Base-by-base conservation (phyloP, 2,329 filamentous ascomycete genomes). In the Cladophialophora immunda region DNA sequence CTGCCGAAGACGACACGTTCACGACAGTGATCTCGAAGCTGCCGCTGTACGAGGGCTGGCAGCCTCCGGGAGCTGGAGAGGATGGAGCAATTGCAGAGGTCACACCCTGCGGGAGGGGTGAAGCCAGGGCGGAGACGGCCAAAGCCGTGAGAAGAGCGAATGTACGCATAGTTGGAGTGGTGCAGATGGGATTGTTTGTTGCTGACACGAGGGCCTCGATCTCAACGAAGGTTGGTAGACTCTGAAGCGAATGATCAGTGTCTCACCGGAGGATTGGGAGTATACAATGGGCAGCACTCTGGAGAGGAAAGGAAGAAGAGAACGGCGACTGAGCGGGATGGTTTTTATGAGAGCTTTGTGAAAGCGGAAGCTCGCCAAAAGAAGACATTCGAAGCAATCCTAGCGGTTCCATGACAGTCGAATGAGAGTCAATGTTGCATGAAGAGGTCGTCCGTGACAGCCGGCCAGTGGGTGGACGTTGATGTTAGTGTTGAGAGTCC, bases 11-110 rank as follows among this genome's bases (percentile, higher is more conserved):
- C 25, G 65, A 71, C n/a, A 75, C 70, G 62, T 74, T 75, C 11
- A 71, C 67, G n/a, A 71, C 70, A 29, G 69, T 70, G 47, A 75
- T 70, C 32, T 66, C 58, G 56, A 74, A 74, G 41, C 53, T 69
- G 27, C 73, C 72, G 19, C 47, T 19, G 11, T 57, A 52, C 15
- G 67, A 65, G 25, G 70, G 34, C 30, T 53, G 47, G 62, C 73
- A 75, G 55, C 73, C 72, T 38, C 68, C 63, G 27, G 73, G 73
- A n/a, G 73, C 53, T 50, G 71, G 52, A 29, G 65, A 57, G 13
- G 68, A 55, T 15, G 73, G 73, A 34, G 73, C 56, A 55, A 74
- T 70, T 22, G 61, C 58, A 17, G 63, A 64, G 9, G 73, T 73
- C 25, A 75, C 71, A 54, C 64, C 72, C 59, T 74, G 72, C 13